These are phyloP conservation scores for Starmerella apicola DNA, from an alignment of 805 yeast species.

Conservation along the genomic window DNA sequence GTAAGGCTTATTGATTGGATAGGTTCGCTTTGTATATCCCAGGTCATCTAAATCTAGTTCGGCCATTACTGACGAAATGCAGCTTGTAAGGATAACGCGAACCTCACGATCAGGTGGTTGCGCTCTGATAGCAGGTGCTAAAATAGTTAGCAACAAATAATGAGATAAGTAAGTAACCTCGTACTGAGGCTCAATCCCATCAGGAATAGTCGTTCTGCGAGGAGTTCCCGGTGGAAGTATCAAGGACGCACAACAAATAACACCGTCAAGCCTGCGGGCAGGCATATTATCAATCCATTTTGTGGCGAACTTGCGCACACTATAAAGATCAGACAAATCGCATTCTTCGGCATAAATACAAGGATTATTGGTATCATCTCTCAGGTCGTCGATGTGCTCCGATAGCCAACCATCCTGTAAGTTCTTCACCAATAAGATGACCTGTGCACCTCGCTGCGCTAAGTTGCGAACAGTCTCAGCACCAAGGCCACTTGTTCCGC, in stretches of 20 bases:
- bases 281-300: conserved; percentile 86
- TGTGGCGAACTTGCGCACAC: conserved; percentile 82
- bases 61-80: conserved; percentile 67
- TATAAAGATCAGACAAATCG: conserved; percentile 59
- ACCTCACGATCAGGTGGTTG: conserved; percentile 96
- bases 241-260: conserved; percentile 79
- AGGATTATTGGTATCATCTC: conserved; percentile 55
- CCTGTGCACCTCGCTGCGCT: conserved; percentile 76
- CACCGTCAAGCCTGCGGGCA: conserved; percentile 82
- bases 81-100: conserved; percentile 63
- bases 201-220: conserved; percentile 50
- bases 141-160: conserved; percentile 62
- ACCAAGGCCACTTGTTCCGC: conserved; percentile 93
- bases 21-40: conserved; percentile 40
- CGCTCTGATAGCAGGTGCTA: conserved; percentile 71
- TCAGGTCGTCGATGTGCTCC: conserved; percentile 66
- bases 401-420: conserved; percentile 59
- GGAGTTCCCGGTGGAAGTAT: conserved; percentile 53
- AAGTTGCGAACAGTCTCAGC: conserved; percentile 60
- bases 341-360: conserved; percentile 85
- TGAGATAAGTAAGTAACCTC: conserved; percentile 75
- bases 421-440: conserved; percentile 57
- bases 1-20: conserved; percentile 57
- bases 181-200: conserved; percentile 78
- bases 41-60: conserved; percentile 49